These are phyloP conservation scores for Yamadazyma atmosphaerica DNA, from an alignment of 1,139 yeast genomes.

Conservation along the genomic window DNA sequence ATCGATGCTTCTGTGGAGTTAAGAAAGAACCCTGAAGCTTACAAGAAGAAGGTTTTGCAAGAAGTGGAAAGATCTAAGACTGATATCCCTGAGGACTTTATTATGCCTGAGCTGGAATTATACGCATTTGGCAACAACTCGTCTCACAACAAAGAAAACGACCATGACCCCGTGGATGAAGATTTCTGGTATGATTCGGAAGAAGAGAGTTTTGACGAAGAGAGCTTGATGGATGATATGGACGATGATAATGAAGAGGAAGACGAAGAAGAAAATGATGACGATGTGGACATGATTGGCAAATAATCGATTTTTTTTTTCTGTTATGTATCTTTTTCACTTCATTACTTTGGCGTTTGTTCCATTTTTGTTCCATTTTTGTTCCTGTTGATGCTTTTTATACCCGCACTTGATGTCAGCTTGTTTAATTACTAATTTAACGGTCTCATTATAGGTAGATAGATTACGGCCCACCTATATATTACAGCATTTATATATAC, in stretches of 20 bases:
- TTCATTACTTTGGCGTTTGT: not conserved
- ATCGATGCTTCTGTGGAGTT: constrained; percentile 95
- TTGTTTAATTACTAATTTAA: not conserved
- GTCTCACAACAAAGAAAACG: constrained; percentile 37
- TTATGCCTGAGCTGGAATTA: constrained; percentile 66
- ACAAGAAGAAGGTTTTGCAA: constrained; percentile 71
- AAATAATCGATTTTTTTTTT: constrained; percentile 16
- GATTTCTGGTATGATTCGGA: constrained; percentile 85
- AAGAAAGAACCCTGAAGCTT: constrained; percentile 79
- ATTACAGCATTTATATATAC: constrained; percentile 1
- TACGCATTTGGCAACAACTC: constrained; percentile 59
- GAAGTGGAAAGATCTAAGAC: constrained; percentile 84
- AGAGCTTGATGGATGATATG: constrained; percentile 51
- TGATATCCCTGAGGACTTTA: constrained; percentile 83
- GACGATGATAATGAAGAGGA: constrained; percentile 59
- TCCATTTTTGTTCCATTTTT: not conserved
- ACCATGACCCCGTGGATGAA: constrained; percentile 74
- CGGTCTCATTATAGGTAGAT: constrained; percentile 1
- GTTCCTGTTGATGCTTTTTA: not conserved
- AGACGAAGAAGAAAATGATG: constrained; percentile 57
- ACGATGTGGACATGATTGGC: constrained; percentile 35
- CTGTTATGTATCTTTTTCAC: not conserved
- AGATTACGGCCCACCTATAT: constrained; percentile 2
- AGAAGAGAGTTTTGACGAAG: constrained; percentile 55
- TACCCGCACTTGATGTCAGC: not conserved